A percentile compares a stretch with the other conserved stretches of the same genome.
These are phyloP conservation scores for Suhomyces kilbournensis DNA, from an alignment of 805 yeast species.

Conservation along the genomic window DNA sequence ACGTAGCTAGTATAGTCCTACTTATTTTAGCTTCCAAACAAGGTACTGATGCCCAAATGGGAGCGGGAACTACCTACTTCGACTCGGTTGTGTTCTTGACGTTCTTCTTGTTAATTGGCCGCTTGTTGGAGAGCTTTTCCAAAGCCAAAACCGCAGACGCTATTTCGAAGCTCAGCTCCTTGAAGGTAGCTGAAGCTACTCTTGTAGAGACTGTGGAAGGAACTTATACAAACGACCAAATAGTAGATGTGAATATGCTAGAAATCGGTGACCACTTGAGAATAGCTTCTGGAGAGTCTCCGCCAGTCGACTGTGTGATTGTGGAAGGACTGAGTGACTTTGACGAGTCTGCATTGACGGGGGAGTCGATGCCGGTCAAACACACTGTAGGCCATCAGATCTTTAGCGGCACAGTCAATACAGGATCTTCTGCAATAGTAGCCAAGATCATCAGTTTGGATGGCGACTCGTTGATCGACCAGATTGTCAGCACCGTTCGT, in stretches of 20 bases:
- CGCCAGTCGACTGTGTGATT: constrained; percentile 56
- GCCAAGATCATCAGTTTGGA: constrained; percentile 57
- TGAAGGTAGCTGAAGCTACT: constrained; percentile 51
- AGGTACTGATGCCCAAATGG: constrained; percentile 23
- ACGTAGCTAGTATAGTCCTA: constrained; percentile 62
- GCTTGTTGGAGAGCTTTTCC: constrained; percentile 63
- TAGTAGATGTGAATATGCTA: constrained; percentile 40
- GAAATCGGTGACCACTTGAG: constrained; percentile 52
- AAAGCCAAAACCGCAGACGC: constrained; percentile 68
- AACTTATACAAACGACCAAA: constrained; percentile 24
- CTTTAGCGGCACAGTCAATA: constrained; percentile 70
- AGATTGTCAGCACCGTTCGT: constrained; percentile 65
- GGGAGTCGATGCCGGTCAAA: constrained; percentile 58
- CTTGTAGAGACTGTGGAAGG: constrained; percentile 30
- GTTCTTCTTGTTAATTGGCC: constrained; percentile 67
- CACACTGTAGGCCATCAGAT: constrained; percentile 62
- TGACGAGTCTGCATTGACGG: constrained; percentile 62
- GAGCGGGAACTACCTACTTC: constrained; percentile 63
- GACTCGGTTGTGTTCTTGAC: constrained; percentile 78
- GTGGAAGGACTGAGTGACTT: constrained; percentile 47
- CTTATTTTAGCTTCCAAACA: constrained; percentile 44
- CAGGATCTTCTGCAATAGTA: constrained; percentile 51
- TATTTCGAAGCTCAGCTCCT: constrained; percentile 48
- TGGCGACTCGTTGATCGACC: constrained; percentile 66
- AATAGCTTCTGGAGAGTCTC: constrained; percentile 55